A percentile compares a stretch with the other conserved stretches of the same genome.
phyloP scores from a whole-genome alignment of 768 basidiomycete genomes.

The Boletus huronensis region DNA sequence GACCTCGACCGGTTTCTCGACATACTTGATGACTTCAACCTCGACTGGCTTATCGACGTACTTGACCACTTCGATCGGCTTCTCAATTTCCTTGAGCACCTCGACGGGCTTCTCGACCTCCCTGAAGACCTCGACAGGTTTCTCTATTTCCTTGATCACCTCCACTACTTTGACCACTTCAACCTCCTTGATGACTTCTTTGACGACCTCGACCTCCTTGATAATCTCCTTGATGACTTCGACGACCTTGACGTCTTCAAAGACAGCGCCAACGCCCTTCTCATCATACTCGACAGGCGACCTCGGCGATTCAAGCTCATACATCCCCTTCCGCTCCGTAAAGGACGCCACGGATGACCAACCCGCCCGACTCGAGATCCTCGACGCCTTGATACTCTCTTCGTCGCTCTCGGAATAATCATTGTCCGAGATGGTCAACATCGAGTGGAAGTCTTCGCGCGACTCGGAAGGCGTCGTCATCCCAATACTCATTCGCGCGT shows the following conservation, averaged over 20 bases:
- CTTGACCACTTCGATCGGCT: conserved; percentile 37
- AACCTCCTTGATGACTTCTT: conserved; percentile 31
- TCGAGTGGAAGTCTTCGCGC: conserved; percentile 72
- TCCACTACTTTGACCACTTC: conserved; percentile 36
- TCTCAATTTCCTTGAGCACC: conserved; percentile 24
- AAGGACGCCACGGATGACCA: conserved; percentile 26
- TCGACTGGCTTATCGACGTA: conserved; percentile 24
- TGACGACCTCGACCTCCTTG: conserved; percentile 25
- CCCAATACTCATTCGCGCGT: conserved; percentile 63
- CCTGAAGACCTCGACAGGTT: conserved; percentile 14
- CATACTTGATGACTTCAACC: conserved; percentile 28
- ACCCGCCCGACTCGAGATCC: conserved; percentile 34
- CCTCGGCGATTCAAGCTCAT: conserved; percentile 1
- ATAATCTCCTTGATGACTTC: conserved; percentile 32
- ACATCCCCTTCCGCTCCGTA: conserved; percentile 9
- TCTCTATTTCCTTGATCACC: conserved; percentile 25
- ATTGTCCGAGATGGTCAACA: conserved; percentile 66
- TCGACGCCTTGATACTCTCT: conserved; percentile 75
- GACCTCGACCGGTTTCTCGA: conserved; percentile 35
- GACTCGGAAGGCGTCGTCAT: conserved; percentile 66
- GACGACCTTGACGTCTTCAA: conserved; percentile 31
- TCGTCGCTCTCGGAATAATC: conserved; percentile 57
- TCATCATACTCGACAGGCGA: conserved; percentile 50
- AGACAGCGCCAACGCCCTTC: conserved; percentile 34
- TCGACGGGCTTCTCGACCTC: conserved; percentile 22